A percentile compares a stretch with the other conserved stretches of the same genome.
Conservation (phyloP, 2,329 filamentous ascomycete genomes). For the Huntiella bhutanensis region DNA sequence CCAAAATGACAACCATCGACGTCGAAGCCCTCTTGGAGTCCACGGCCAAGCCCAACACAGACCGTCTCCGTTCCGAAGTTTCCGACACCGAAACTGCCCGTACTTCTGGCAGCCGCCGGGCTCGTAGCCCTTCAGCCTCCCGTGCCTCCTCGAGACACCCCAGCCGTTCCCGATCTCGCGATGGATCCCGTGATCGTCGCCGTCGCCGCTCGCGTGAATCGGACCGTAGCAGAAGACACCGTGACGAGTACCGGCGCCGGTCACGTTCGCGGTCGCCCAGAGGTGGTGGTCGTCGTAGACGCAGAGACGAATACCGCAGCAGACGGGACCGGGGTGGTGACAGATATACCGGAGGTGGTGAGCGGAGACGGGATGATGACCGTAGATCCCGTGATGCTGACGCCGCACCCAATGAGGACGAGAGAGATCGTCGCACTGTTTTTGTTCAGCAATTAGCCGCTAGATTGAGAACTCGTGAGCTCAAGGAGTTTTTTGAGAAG, state of each 20-base stretch:
- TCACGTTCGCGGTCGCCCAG: constrained; percentile 56
- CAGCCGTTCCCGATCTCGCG: constrained; percentile 34
- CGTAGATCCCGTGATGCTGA: constrained; percentile 26
- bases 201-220: constrained; percentile 62
- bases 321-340: constrained; percentile 29
- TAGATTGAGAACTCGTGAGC: constrained; percentile 74
- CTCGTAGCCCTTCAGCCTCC: constrained; percentile 24
- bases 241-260: constrained; percentile 46
- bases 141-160: constrained; percentile 36
- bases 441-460: constrained; percentile 97
- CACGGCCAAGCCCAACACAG: constrained; percentile 44
- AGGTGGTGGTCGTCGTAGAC: constrained; percentile 18
- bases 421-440: constrained; percentile 88
- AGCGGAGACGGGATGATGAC: constrained; percentile 29
- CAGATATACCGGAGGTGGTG: constrained; percentile 34
- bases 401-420: constrained; percentile 68
- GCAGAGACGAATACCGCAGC: constrained; percentile 22
- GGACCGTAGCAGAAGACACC: constrained; percentile 50
- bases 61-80: constrained; percentile 23
- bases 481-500: constrained; percentile 90
- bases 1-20: constrained; percentile 36
- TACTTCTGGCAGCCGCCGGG: constrained; percentile 27
- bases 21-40: constrained; percentile 85
- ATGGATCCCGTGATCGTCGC: constrained; percentile 39
- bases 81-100: constrained; percentile 39